Conservation (phyloP, 2,329 filamentous ascomycete genomes). For the Hirsutella rhossiliensis region DNA sequence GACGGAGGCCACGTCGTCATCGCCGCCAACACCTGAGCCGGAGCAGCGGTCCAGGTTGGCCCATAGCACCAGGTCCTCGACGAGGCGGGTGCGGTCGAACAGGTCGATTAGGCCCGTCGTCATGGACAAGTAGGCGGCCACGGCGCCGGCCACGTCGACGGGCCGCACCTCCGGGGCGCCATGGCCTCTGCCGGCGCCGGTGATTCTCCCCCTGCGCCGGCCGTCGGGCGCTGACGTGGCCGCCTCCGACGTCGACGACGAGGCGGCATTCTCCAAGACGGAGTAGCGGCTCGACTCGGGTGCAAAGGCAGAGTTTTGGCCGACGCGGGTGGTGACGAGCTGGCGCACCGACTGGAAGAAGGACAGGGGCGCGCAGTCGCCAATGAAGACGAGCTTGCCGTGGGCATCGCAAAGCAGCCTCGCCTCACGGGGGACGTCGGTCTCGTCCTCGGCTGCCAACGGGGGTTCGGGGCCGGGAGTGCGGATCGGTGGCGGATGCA, state of each 20-base stretch:
- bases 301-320: conserved; percentile 33
- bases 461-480: neutral
- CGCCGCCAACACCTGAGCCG: neutral
- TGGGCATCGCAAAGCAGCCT: conserved; percentile 38
- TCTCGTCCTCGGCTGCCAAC: conserved; percentile 32
- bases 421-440: conserved; percentile 41
- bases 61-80: conserved; percentile 30
- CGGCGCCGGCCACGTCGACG: conserved; percentile 14
- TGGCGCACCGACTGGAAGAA: conserved; percentile 43
- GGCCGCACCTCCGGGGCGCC: conserved; percentile 14
- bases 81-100: conserved; percentile 28
- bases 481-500: neutral
- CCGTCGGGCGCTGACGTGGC: too few relatives aligned
- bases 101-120: conserved; percentile 36
- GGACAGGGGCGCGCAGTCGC: conserved; percentile 42
- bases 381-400: conserved; percentile 42
- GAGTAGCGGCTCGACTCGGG: conserved; percentile 38
- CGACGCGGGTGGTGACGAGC: conserved; percentile 35
- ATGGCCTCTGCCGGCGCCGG: neutral
- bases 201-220: neutral
- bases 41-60: conserved; percentile 13
- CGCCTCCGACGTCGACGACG: conserved; percentile 3
- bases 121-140: conserved; percentile 23
- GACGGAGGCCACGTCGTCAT: conserved; percentile 24
- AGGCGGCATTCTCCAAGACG: conserved; percentile 31